Evolutionary conservation across 73 alveolate genomes (phyloP), one percentile per base, ranked within the genome.

Genomic region (Tetrahymena thermophila): DNA sequence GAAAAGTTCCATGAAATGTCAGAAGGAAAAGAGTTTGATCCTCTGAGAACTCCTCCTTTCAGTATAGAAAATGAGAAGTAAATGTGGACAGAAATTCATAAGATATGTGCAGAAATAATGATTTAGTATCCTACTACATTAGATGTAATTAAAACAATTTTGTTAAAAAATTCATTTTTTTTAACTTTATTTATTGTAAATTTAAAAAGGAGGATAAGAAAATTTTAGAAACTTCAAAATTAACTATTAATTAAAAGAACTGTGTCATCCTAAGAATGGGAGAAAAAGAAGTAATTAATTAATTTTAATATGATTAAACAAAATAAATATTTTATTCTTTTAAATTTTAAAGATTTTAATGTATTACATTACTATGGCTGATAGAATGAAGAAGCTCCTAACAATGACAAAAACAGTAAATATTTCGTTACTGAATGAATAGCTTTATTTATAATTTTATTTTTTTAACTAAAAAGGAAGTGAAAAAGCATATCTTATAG

Each of bases 201-300:
- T 23, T 71, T 28, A 28, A 28, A 28, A 19, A 94, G 85, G 96
- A 94, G 35, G 99, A 98, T 93, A 56, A 95, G 94, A 94, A 96
- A 94, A 96, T 96, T 42, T 94, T 96, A 35, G 93, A 95, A 71
- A 94, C 85, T 56, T 95, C 95, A 94, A 97, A 98, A 35, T 58
- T 97, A 44, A 94, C 96, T 84, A 94, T 94, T 56, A 98, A 98
- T 97, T 96, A 97, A 85, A 98, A 97, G 89, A 98, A 98, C 96
- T 98, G 99, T 50, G 57, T 98, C 55, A 85, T 96, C 55, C 85
- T 98, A 17, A 96, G 97, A 96, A 98, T 97, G 94, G 98, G 99
- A 44, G 99, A 98, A 94, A 98, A 98, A 93, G 98, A 85, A 56
- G 94, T 95, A 43, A 71, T 25, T 71, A 85, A 56, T 84, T 95